Evolutionary conservation across 805 yeast species (phyloP).

Genomic region (Barnettozyma californica): DNA sequence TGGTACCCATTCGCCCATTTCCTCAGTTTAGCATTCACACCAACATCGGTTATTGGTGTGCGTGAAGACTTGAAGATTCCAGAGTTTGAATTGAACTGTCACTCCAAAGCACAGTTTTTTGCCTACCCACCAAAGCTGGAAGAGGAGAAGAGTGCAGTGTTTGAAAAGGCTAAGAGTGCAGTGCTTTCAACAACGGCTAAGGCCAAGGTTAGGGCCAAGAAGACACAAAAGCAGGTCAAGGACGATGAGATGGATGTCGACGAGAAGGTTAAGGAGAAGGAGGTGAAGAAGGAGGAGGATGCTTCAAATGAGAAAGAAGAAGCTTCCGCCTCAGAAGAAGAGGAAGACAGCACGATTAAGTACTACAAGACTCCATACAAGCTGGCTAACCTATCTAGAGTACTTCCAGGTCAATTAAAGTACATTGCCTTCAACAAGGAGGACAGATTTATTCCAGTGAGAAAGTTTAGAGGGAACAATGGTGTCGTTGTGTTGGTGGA

Average conservation of each 20-base stretch:
- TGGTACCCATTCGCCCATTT: conserved; percentile 98
- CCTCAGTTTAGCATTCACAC: conserved; percentile 83
- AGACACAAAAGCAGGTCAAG: conserved; percentile 46
- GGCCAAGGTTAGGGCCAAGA: conserved; percentile 90
- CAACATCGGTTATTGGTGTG: conserved; percentile 86
- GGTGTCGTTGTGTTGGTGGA: conserved; percentile 75
- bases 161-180: conserved; percentile 88
- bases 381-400: conserved; percentile 77
- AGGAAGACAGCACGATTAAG: conserved; percentile 36
- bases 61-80: conserved; percentile 84
- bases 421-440: conserved; percentile 73
- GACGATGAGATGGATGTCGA: conserved; percentile 45
- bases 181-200: conserved; percentile 89
- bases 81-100: conserved; percentile 73
- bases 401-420: conserved; percentile 82
- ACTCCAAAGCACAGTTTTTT: conserved; percentile 72
- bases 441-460: conserved; percentile 75
- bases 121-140: conserved; percentile 87
- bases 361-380: conserved; percentile 63
- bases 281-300: conserved; percentile 20
- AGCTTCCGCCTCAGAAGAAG: conserved; percentile 21
- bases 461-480: conserved; percentile 61
- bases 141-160: conserved; percentile 71
- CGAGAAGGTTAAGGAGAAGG: conserved; percentile 25
- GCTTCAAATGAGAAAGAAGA: conserved; percentile 21